Evolutionary conservation across 202 grass and related monocot genomes (phyloP), one percentile per base, ranked within the genome.

Genomic region (Carex arenaria): DNA sequence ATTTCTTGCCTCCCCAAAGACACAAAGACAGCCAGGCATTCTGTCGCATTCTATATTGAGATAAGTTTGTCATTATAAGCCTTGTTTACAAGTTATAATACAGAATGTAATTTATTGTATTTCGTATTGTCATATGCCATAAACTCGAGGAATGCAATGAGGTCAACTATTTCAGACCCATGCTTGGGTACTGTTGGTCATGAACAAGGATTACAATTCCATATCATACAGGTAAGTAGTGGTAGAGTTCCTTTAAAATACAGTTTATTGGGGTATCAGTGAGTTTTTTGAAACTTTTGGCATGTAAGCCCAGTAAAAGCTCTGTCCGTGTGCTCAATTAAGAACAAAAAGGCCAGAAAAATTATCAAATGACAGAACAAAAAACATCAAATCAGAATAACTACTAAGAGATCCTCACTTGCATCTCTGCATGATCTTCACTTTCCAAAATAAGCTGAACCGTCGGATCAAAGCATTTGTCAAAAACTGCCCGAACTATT

Each of bases 371-470:
- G 54, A 17, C 71, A 86, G 76, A 57, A 85, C 75, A 69, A 55
- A 51, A 79, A 87, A 26, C 57, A 42, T 72, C 67, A 84, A 15
- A 75, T 43, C 8, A 66, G 2, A 54, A 72, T 60, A 78, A 78
- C 7, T 55, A 81, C 10, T 32, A 64, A 28, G 10, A 69, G 69
- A 80, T 63, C 13, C 52, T 82, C 89, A 93, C 95, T 90, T 98
- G 95, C 92, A 98, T 95, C 86, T 92, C 92, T 88, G 84, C 91
- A 84, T 98, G 95, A 88, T 98, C 93, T 71, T 98, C 89, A 85
- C 93, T 95, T 93, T 98, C 84, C 81, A 98, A 87, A 85, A 91
- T 80, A 83, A 98, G 93, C 84, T 92, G 93, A 87, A 95, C 88
- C 53, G 82, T 91, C 61, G 82, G 89, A 89, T 83, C 90, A 36